Evolutionary conservation across 768 basidiomycete genomes (phyloP), one percentile per base, ranked within the genome.

Genomic region (Lyophyllum shimeji): DNA sequence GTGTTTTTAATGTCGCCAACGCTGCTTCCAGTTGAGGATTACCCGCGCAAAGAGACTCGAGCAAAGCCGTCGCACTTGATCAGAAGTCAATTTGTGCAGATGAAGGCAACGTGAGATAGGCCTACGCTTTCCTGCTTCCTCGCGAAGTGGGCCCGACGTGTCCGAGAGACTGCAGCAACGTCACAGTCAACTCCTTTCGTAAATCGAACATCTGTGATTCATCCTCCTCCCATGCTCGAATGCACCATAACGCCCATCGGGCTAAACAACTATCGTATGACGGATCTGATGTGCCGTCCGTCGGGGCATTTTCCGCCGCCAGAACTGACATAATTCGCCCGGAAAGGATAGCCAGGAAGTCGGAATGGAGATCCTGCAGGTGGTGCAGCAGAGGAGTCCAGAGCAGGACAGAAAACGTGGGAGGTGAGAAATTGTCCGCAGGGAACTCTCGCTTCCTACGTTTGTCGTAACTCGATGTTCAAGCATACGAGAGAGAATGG

Each of bases 311-410:
- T 21, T 53, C 60, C 18, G 61, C 57, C 9, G 71, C 46, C 27
- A 80, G 70, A 34, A 63, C 65, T 0, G 73, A 63, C 46, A 82
- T 58, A 47, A 87, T 80, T 17, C 72, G 74, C 27, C 69, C 66
- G 39, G 77, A 71, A 20, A 93, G 76, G 11, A 80, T 66, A 12
- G 68, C 63, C 2, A 79, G 74, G 54, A 93, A 82, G 21, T 76
- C 71, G 0, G 78, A 63, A 66, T 93, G 88, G n/a, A 80, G 68
- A 21, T 71, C 52, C 42, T 79, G 76, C 20, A 92, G 62, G 60
- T 86, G 84, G 11, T 71, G 61, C 11, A 93, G 72, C 7, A 93
- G 75, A 0, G 85, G 85, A 0, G 75, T 68, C 91, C 91, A 93
- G 40, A 90, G 65, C 6, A 76, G 69, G n/a, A 87, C 69, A 48